Evolutionary conservation across 768 basidiomycete genomes (phyloP).

Genomic region (Lactarius trivialis): DNA sequence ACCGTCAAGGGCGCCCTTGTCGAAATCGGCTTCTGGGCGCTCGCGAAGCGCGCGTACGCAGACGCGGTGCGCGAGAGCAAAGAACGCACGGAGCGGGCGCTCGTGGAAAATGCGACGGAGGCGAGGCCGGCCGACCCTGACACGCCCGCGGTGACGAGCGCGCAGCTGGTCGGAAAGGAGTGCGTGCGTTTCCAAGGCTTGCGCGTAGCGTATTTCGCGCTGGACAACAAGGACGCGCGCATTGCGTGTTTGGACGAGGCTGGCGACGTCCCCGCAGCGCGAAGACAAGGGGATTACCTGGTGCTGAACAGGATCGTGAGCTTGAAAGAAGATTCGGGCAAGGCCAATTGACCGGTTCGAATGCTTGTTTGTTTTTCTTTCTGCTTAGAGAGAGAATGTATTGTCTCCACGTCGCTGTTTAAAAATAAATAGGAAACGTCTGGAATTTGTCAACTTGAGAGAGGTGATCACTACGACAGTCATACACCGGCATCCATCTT

Average conservation of each 20-base stretch:
- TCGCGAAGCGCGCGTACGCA: slow-evolving; percentile 61
- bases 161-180: slow-evolving; percentile 83
- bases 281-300: slow-evolving; percentile 67
- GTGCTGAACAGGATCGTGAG: slow-evolving; percentile 90
- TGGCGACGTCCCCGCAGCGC: slow-evolving; percentile 35
- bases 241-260: slow-evolving; percentile 57
- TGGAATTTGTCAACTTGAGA: neutral
- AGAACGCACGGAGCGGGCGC: slow-evolving; percentile 54
- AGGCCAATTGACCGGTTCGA: slow-evolving; percentile 32
- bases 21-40: slow-evolving; percentile 82
- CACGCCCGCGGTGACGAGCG: slow-evolving; percentile 67
- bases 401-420: neutral
- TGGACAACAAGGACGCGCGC: slow-evolving; percentile 75
- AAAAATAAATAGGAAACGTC: neutral
- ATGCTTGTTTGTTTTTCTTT: neutral
- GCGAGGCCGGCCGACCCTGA: slow-evolving; percentile 37
- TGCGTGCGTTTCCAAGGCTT: slow-evolving; percentile 95
- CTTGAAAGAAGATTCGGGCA: slow-evolving; percentile 90
- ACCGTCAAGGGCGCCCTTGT: slow-evolving; percentile 74
- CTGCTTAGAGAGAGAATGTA: neutral
- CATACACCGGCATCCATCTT: neutral
- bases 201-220: slow-evolving; percentile 88
- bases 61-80: slow-evolving; percentile 63
- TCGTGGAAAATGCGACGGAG: slow-evolving; percentile 37
- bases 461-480: neutral